phyloP scores from a whole-genome alignment of 768 basidiomycete genomes.

The Kwoniella sp. region DNA sequence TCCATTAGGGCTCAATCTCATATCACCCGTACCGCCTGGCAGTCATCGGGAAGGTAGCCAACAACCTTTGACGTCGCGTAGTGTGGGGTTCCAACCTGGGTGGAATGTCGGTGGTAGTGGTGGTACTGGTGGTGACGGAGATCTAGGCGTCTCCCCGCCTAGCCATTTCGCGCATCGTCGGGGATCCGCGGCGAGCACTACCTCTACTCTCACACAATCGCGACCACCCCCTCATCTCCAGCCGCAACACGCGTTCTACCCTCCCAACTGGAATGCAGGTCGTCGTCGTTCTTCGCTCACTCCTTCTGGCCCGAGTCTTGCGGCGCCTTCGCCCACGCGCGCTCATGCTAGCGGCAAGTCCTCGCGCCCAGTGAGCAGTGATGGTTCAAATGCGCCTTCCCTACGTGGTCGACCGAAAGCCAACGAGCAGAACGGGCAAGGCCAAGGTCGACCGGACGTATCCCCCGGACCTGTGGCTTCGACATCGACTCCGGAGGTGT shows the following conservation, averaged over 20 bases:
- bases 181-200: constrained; percentile 35
- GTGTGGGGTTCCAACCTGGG: constrained; percentile 20
- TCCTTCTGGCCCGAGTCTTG: constrained; percentile 39
- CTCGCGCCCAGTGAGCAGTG: constrained; percentile 35
- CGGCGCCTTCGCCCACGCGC: constrained; percentile 45
- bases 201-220: constrained; percentile 42
- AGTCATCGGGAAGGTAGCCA: constrained; percentile 6
- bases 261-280: constrained; percentile 18
- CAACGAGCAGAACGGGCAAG: not conserved
- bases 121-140: too few species aligned
- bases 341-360: constrained; percentile 32
- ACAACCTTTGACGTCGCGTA: constrained; percentile 4
- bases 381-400: constrained; percentile 19
- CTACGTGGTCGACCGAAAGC: not conserved
- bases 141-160: not conserved
- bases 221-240: constrained; percentile 23
- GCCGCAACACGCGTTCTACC: constrained; percentile 16
- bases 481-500: constrained; percentile 1
- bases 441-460: not conserved
- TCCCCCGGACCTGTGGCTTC: not conserved
- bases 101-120: not conserved
- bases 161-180: constrained; percentile 15
- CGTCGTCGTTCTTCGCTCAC: constrained; percentile 47
- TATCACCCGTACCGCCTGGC: constrained; percentile 48
- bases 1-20: constrained; percentile 51